phyloP scores from a whole-genome alignment of 2,329 filamentous ascomycete species.

The Mollisia scopiformis region DNA sequence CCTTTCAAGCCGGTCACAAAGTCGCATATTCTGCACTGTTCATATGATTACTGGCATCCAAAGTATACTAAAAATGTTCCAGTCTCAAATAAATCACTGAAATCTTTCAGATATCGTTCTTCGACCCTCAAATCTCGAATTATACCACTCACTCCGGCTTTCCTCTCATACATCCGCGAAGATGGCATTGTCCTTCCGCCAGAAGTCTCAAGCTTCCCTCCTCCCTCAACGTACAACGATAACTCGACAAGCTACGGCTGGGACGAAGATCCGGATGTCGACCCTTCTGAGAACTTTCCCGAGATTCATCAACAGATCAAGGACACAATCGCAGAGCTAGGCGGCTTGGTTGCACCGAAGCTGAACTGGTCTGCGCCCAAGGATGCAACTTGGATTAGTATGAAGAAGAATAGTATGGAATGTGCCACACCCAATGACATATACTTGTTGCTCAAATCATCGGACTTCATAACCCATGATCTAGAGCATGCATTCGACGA shows the following conservation, averaged over 20 bases:
- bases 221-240: constrained; percentile 29
- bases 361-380: constrained; percentile 98
- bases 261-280: constrained; percentile 44
- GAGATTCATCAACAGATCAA: constrained; percentile 79
- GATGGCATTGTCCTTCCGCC: constrained; percentile 90
- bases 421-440: constrained; percentile 88
- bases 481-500: constrained; percentile 91
- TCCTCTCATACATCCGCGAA: constrained; percentile 84
- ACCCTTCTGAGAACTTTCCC: constrained; percentile 49
- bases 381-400: constrained; percentile 91
- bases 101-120: constrained; percentile 65
- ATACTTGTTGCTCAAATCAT: constrained; percentile 91
- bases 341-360: constrained; percentile 87
- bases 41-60: constrained; percentile 90
- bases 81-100: constrained; percentile 7
- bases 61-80: constrained; percentile 49
- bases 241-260: constrained; percentile 58
- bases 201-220: constrained; percentile 44
- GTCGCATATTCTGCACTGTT: constrained; percentile 90
- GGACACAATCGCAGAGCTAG: constrained; percentile 76
- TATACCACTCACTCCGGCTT: constrained; percentile 74
- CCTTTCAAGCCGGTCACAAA: constrained; percentile 84
- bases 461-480: constrained; percentile 93
- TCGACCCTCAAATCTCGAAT: constrained; percentile 85
- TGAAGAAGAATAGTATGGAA: constrained; percentile 84